A percentile compares a stretch with the other conserved stretches of the same genome.
phyloP scores from a whole-genome alignment of 2,329 filamentous ascomycete species.

The Chrysosphaeria jannelii region DNA sequence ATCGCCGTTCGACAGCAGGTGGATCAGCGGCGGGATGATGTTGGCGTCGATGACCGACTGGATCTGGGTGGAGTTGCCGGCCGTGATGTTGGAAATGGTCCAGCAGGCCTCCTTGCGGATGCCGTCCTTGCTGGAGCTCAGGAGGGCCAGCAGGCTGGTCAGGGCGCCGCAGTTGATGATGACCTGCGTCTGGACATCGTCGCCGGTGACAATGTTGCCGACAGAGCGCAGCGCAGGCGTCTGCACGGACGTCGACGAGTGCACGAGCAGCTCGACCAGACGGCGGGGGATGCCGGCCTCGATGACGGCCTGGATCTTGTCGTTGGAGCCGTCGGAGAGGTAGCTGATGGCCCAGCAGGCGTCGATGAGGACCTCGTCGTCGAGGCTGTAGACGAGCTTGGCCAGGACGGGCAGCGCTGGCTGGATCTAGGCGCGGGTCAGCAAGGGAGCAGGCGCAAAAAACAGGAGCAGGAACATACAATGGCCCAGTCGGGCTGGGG shows the following conservation, averaged over 20 bases:
- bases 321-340: conserved; percentile 88
- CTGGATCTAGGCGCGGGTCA: conserved; percentile 32
- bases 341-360: conserved; percentile 99
- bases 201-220: conserved; percentile 94
- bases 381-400: conserved; percentile 93
- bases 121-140: conserved; percentile 93
- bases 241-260: conserved; percentile 92
- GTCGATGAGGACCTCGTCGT: conserved; percentile 94
- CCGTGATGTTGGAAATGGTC: conserved; percentile 98
- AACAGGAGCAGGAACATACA: conserved; percentile 21
- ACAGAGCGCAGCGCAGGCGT: conserved; percentile 91
- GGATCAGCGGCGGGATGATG: conserved; percentile 87
- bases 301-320: conserved; percentile 98
- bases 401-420: conserved; percentile 82
- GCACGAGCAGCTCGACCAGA: conserved; percentile 89
- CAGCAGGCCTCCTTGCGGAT: conserved; percentile 99
- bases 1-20: conserved; percentile 84
- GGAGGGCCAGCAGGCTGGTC: conserved; percentile 66
- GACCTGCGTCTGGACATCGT: conserved; percentile 95
- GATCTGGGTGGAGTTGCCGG: conserved; percentile 92
- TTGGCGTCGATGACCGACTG: conserved; percentile 90
- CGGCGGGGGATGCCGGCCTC: conserved; percentile 92
- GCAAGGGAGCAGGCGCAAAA: background rate
- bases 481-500: conserved; percentile 95
- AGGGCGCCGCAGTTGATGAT: conserved; percentile 97